phyloP scores from a whole-genome alignment of 768 basidiomycete genomes.

The Trametes cubensis region DNA sequence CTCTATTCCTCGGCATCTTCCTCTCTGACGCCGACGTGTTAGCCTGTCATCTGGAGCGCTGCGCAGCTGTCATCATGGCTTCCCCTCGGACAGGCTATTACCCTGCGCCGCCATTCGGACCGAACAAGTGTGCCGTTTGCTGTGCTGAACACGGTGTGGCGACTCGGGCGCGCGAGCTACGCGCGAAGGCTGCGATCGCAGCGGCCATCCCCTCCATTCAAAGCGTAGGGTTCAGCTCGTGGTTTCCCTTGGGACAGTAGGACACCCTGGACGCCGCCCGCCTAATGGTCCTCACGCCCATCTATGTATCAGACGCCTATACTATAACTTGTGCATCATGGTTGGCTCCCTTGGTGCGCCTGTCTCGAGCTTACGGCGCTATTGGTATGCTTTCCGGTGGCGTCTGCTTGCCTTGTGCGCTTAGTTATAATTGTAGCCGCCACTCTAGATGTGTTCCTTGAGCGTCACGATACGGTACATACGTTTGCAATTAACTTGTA shows the following conservation, averaged over 20 bases:
- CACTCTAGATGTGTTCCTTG: no score
- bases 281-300: no score
- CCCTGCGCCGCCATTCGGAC: constrained; percentile 24
- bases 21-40: constrained; percentile 59
- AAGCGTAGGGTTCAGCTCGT: constrained; percentile 56
- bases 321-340: no score
- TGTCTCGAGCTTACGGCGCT: no score
- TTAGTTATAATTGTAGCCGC: no score
- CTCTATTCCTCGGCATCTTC: constrained; percentile 64
- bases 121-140: constrained; percentile 44
- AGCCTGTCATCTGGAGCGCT: constrained; percentile 44
- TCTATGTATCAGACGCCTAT: no score
- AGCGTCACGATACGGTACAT: no score
- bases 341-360: no score
- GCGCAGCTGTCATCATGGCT: constrained; percentile 1
- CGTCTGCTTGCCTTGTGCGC: no score
- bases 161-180: constrained; percentile 49
- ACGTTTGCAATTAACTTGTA: no score
- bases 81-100: constrained; percentile 10
- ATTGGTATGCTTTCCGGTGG: no score
- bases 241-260: constrained; percentile 37
- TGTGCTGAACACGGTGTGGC: constrained; percentile 28
- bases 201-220: constrained; percentile 46
- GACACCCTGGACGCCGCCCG: no score
- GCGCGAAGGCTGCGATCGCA: constrained; percentile 50